Evolutionary conservation across 2,329 filamentous ascomycete species (phyloP).

Genomic region (Ceratocystiopsis sp.): DNA sequence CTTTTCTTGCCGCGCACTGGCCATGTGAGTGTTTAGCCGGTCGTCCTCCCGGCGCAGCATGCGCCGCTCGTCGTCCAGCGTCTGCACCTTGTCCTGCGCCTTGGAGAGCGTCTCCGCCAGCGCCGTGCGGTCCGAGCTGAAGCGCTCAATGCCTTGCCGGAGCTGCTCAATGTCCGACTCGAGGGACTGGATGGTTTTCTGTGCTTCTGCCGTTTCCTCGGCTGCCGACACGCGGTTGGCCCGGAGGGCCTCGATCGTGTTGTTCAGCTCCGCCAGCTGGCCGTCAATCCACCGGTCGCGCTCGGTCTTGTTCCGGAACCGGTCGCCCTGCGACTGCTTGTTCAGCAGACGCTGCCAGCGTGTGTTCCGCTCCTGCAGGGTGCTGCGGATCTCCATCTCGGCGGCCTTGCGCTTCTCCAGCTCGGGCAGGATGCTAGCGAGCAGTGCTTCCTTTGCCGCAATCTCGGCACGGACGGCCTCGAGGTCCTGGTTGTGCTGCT

Average conservation of each 20-base stretch:
- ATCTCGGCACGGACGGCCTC: conserved; percentile 59
- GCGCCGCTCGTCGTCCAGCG: conserved; percentile 72
- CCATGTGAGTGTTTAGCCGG: conserved; percentile 61
- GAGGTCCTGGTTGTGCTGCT: conserved; percentile 55
- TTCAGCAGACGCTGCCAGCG: conserved; percentile 65
- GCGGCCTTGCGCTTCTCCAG: conserved; percentile 58
- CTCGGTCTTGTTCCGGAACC: conserved; percentile 77
- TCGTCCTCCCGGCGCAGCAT: conserved; percentile 78
- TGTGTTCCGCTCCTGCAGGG: conserved; percentile 61
- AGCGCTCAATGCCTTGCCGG: conserved; percentile 64
- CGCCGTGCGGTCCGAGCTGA: conserved; percentile 54
- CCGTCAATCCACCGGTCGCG: conserved; percentile 67
- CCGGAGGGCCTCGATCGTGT: conserved; percentile 62
- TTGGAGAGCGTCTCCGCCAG: conserved; percentile 58
- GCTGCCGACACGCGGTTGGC: conserved; percentile 69
- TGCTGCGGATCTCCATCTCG: conserved; percentile 52
- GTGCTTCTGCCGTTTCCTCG: conserved; percentile 48
- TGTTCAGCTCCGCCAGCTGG: conserved; percentile 66
- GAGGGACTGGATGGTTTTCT: conserved; percentile 28
- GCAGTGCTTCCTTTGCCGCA: conserved; percentile 55
- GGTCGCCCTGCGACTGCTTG: conserved; percentile 77
- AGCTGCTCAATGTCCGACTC: conserved; percentile 53
- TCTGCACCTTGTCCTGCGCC: conserved; percentile 64
- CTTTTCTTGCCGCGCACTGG: conserved; percentile 59
- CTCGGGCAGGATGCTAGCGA: conserved; percentile 57